A percentile compares a stretch with the other conserved stretches of the same genome.
These are phyloP conservation scores for Podaxis mareebaensis DNA, from an alignment of 768 basidiomycete species.

Conservation along the genomic window DNA sequence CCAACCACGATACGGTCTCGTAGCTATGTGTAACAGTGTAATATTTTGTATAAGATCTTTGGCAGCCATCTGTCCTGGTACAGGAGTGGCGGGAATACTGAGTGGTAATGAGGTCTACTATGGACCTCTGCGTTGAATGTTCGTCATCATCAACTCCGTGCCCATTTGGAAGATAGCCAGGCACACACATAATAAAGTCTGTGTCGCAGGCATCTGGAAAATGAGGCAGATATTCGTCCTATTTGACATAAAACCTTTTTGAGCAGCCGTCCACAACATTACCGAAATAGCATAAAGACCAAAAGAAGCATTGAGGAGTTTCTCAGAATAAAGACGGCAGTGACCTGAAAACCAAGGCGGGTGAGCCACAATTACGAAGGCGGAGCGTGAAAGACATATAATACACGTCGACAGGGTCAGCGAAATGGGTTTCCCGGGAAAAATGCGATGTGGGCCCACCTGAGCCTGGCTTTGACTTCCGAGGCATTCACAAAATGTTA, in stretches of 20 bases:
- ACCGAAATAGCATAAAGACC: conserved; percentile 61
- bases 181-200: conserved; percentile 68
- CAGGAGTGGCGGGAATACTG: no score
- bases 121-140: conserved; percentile 53
- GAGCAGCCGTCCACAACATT: conserved; percentile 67
- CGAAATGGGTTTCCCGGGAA: conserved; percentile 57
- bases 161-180: conserved; percentile 2
- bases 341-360: conserved; percentile 66
- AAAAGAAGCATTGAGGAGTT: conserved; percentile 60
- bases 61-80: conserved; percentile 44
- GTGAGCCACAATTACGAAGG: not conserved
- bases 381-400: conserved; percentile 32
- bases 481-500: not conserved
- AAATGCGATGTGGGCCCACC: conserved; percentile 70
- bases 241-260: conserved; percentile 81
- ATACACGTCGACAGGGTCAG: conserved; percentile 52
- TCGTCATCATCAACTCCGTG: conserved; percentile 5
- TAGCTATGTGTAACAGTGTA: not conserved
- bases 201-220: conserved; percentile 62
- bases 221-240: not conserved
- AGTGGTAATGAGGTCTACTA: conserved; percentile 53
- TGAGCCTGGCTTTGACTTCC: conserved; percentile 36
- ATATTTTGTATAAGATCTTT: conserved; percentile 25
- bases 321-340: conserved; percentile 78
- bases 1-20: not conserved